These are phyloP conservation scores for Kregervanrija fluxuum DNA, from an alignment of 805 yeast species.

Conservation along the genomic window DNA sequence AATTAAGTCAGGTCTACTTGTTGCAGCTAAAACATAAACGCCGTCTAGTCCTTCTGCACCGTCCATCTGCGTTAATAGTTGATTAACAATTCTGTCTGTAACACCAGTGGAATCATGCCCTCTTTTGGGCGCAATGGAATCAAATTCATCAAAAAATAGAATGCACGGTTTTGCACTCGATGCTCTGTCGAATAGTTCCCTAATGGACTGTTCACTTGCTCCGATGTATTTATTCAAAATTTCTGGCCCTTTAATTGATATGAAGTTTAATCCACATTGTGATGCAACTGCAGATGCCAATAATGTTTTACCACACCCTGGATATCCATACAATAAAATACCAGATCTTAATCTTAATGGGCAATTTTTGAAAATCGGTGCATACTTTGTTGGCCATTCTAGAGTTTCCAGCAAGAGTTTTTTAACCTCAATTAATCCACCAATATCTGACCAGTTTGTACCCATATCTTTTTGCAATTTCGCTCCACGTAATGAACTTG, in stretches of 20 bases:
- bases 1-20: slow-evolving; percentile 90
- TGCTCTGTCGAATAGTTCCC: slow-evolving; percentile 91
- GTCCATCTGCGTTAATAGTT: slow-evolving; percentile 95
- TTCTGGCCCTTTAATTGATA: slow-evolving; percentile 93
- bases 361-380: slow-evolving; percentile 87
- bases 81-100: slow-evolving; percentile 95
- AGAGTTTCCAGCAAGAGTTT: slow-evolving; percentile 72
- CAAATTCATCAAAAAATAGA: slow-evolving; percentile 90
- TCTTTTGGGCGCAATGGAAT: slow-evolving; percentile 94
- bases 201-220: slow-evolving; percentile 90
- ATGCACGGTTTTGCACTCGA: slow-evolving; percentile 93
- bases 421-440: slow-evolving; percentile 78
- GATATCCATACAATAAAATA: slow-evolving; percentile 84
- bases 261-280: slow-evolving; percentile 89
- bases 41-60: slow-evolving; percentile 98
- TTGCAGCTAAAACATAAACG: slow-evolving; percentile 93
- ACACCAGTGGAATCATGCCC: slow-evolving; percentile 98
- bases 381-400: slow-evolving; percentile 96
- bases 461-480: slow-evolving; percentile 66
- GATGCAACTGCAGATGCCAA: slow-evolving; percentile 90
- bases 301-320: slow-evolving; percentile 95
- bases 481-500: slow-evolving; percentile 80
- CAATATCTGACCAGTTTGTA: slow-evolving; percentile 80
- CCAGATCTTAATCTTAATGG: slow-evolving; percentile 89
- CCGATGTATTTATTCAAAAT: slow-evolving; percentile 93